Evolutionary conservation across 768 basidiomycete genomes (phyloP).

Genomic region (Porpolomopsis calyptriformis): DNA sequence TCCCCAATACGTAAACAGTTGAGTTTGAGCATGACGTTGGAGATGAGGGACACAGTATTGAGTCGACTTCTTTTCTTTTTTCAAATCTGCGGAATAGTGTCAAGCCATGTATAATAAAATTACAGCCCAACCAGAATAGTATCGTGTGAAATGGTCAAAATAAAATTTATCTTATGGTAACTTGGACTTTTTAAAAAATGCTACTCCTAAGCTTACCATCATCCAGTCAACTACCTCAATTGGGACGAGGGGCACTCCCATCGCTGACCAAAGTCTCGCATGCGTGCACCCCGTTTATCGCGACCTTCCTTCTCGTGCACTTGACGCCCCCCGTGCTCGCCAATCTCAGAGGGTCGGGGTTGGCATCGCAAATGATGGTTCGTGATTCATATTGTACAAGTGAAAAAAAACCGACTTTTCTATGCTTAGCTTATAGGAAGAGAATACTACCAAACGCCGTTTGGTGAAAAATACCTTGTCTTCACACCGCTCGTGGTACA

Average conservation of each 20-base stretch:
- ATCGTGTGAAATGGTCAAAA: too few species aligned
- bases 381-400: conserved; percentile 14
- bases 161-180: too few species aligned
- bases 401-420: neutral
- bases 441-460: conserved; percentile 73
- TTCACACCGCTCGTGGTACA: conserved; percentile 31
- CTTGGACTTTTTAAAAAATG: too few species aligned
- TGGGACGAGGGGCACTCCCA: neutral
- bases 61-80: too few species aligned
- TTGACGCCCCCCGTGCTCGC: conserved; percentile 66
- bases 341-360: conserved; percentile 54
- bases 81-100: too few species aligned
- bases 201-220: too few species aligned
- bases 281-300: conserved; percentile 64
- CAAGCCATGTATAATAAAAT: too few species aligned
- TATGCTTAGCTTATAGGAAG: conserved; percentile 57
- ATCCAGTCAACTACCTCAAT: too few species aligned
- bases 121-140: too few species aligned
- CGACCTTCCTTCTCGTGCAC: conserved; percentile 70
- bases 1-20: neutral
- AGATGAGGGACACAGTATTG: too few species aligned
- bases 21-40: neutral
- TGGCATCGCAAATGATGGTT: conserved; percentile 71
- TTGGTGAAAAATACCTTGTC: conserved; percentile 60
- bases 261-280: conserved; percentile 51